Evolutionary conservation across 2,329 filamentous ascomycete species (phyloP), one percentile per base, ranked within the genome.

Genomic region (Fusarium proliferatum): DNA sequence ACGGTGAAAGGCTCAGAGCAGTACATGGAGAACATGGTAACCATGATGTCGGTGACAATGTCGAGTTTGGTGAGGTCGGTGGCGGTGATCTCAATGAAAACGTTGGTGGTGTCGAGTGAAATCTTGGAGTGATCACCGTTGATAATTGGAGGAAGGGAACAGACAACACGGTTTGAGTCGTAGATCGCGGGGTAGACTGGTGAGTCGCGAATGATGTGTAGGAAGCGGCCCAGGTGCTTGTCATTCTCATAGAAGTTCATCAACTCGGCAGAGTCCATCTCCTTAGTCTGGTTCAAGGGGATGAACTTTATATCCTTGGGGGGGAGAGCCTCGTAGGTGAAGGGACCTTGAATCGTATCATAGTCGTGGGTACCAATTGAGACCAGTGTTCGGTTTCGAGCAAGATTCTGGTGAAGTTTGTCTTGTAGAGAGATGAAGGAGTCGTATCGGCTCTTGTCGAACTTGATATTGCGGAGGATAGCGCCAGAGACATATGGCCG

Each of bases 91-190:
- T 99, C 96, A 82, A 99, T 97, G 84, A 99, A 94, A 79, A 99
- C 90, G 79, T 99, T 98, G 80, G 89, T 96, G 66, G 95, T 98
- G 81, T 97, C 86, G 49, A 97, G 85, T 12, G 92, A 94, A 81
- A 99, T 99, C 85, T 99, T 99, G 79, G 95, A 98, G 85, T 96
- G 95, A 80, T 99, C 90, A 79, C 95, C 91, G 85, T 99, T 99
- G 87, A 99, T 99, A 78, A 99, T 98, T 23, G 96, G 96, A 3
- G 96, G 96, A 78, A 99, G 88, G 12, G 96, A 98, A 85, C 96
- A 96, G 41, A 99, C 95, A 49, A 90, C 90, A 48, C 91, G 89
- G 80, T 97, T 93, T 59, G 94, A 90, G 82, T 99, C 96, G 83
- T 95, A 96, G 80, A 99, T 97, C 79, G 97, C 95, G 28, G 96